These are phyloP conservation scores for Crithidia brevicula DNA, from an alignment of 208 protist genomes.

Conservation along the genomic window DNA sequence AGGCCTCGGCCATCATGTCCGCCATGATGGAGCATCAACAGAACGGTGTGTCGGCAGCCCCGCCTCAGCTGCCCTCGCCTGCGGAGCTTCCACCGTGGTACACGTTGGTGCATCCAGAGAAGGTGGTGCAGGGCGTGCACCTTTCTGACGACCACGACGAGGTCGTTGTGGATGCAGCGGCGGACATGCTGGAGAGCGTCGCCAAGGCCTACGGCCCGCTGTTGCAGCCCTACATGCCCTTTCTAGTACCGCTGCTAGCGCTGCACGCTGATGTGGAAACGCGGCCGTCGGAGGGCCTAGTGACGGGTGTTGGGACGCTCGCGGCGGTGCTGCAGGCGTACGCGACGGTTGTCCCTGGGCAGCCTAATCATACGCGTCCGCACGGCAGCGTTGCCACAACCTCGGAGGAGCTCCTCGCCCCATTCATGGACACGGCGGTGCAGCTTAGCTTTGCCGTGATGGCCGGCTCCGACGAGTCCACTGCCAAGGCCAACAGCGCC, in stretches of 20 bases:
- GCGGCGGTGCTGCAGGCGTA: slow-evolving; percentile 58
- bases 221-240: slow-evolving; percentile 50
- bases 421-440: slow-evolving; percentile 58
- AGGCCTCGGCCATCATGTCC: slow-evolving; percentile 31
- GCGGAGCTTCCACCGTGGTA: slow-evolving; percentile 41
- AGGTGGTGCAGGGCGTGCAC: slow-evolving; percentile 24
- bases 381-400: neutral
- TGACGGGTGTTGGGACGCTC: slow-evolving; percentile 69
- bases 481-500: slow-evolving; percentile 66
- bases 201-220: slow-evolving; percentile 75
- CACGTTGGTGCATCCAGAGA: slow-evolving; percentile 30
- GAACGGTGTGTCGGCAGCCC: slow-evolving; percentile 17
- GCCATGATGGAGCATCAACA: slow-evolving; percentile 35
- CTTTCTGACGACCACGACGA: slow-evolving; percentile 79
- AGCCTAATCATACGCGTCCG: slow-evolving; percentile 4
- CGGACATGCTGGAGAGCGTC: slow-evolving; percentile 72
- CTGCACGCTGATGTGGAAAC: slow-evolving; percentile 51
- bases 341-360: slow-evolving; percentile 21
- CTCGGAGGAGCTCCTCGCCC: slow-evolving; percentile 31
- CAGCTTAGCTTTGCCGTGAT: slow-evolving; percentile 54
- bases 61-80: slow-evolving; percentile 22
- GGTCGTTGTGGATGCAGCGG: slow-evolving; percentile 64
- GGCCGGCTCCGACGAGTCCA: slow-evolving; percentile 61
- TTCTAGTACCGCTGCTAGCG: slow-evolving; percentile 61
- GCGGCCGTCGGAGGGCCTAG: slow-evolving; percentile 66